phyloP scores from a whole-genome alignment of 306 rosid genomes.

The Dicorynia guianensis region DNA sequence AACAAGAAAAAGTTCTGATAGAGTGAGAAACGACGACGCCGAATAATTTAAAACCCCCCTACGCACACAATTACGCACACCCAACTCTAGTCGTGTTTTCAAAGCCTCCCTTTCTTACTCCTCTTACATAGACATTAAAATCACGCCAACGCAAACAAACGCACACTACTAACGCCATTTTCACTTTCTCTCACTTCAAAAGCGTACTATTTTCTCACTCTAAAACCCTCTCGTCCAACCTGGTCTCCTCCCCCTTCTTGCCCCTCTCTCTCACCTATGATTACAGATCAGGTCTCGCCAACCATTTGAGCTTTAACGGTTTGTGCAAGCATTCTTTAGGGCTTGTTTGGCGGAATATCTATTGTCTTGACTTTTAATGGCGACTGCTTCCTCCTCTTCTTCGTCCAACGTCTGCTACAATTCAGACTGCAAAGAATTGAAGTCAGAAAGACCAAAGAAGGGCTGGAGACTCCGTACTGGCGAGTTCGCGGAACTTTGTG shows the following conservation, averaged over 20 bases:
- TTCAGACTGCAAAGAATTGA: slow-evolving; percentile 65
- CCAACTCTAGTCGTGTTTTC: not conserved
- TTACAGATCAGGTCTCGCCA: slow-evolving; percentile 54
- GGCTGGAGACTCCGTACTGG: slow-evolving; percentile 76
- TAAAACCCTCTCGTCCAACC: slow-evolving; percentile 32
- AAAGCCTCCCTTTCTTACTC: not conserved
- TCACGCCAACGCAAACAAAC: not conserved
- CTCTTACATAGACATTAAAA: not conserved
- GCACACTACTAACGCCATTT: not conserved
- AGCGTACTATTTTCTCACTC: slow-evolving; percentile 39
- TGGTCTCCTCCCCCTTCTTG: not conserved
- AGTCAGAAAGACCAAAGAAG: slow-evolving; percentile 59
- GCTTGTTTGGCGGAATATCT: not conserved
- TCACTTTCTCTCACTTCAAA: slow-evolving; percentile 38
- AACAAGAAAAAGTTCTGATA: not conserved
- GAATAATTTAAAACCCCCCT: not conserved
- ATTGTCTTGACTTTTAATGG: slow-evolving; percentile 45
- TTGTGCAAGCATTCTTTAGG: not conserved
- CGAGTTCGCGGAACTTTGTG: slow-evolving; percentile 69
- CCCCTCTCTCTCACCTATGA: slow-evolving; percentile 29
- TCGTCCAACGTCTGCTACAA: slow-evolving; percentile 57
- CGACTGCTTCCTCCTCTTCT: slow-evolving; percentile 44
- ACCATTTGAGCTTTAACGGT: slow-evolving; percentile 14
- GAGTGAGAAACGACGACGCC: slow-evolving; percentile 39
- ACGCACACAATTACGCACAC: not conserved